Conservation (phyloP, 2,329 filamentous ascomycete genomes). For the Fusarium pininemorale region DNA sequence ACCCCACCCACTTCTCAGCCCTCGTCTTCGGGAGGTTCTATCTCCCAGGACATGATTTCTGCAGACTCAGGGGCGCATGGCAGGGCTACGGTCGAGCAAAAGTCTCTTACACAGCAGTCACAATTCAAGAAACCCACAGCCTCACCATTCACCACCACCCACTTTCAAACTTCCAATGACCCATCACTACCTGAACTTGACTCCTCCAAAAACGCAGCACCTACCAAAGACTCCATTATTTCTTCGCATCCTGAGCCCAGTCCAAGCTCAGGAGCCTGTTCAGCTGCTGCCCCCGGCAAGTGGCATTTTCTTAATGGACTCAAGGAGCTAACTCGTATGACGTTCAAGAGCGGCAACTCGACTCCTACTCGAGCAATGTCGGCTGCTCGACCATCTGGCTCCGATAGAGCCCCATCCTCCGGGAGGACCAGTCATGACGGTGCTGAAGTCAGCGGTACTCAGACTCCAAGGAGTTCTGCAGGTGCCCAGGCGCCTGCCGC, state of each 20-base stretch:
- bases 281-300: conserved; percentile 55
- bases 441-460: conserved; percentile 59
- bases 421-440: conserved; percentile 53
- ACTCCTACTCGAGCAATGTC: conserved; percentile 91
- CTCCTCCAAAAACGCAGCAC: conserved; percentile 30
- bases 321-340: conserved; percentile 86
- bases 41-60: conserved; percentile 42
- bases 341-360: conserved; percentile 89
- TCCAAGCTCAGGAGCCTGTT: conserved; percentile 58
- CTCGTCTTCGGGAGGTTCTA: conserved; percentile 50
- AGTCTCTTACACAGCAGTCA: conserved; percentile 32
- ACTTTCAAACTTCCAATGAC: conserved; percentile 38
- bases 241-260: conserved; percentile 50
- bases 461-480: conserved; percentile 57
- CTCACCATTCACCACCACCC: conserved; percentile 42
- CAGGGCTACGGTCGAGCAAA: conserved; percentile 34
- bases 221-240: conserved; percentile 30
- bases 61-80: conserved; percentile 38
- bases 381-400: conserved; percentile 62
- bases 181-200: conserved; percentile 35
- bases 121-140: conserved; percentile 34
- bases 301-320: conserved; percentile 74
- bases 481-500: conserved; percentile 74
- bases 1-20: conserved; percentile 65
- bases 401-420: conserved; percentile 52